A percentile compares a stretch with the other conserved stretches of the same genome.
Evolutionary conservation across 116 monocot genomes (phyloP).

Genomic region (Dioscorea cayenensis): DNA sequence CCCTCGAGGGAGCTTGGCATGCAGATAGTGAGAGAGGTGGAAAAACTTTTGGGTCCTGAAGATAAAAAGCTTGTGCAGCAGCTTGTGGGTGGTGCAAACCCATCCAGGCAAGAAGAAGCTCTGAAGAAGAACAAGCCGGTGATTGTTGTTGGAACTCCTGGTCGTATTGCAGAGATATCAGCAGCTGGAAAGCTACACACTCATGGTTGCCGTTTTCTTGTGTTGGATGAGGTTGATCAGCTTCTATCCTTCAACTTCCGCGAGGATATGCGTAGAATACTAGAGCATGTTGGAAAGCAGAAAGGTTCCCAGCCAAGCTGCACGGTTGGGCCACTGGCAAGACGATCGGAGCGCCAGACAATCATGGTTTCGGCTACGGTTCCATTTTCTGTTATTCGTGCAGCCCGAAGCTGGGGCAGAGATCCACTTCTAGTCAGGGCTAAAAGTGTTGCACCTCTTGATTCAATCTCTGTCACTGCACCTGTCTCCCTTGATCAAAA

Average conservation of each 20-base stretch:
- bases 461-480: slow-evolving; percentile 30
- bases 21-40: slow-evolving; percentile 92
- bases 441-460: slow-evolving; percentile 48
- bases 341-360: slow-evolving; percentile 65
- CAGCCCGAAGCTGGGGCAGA: slow-evolving; percentile 77
- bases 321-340: slow-evolving; percentile 38
- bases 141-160: slow-evolving; percentile 89
- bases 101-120: slow-evolving; percentile 91
- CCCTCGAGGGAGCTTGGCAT: slow-evolving; percentile 94
- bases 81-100: slow-evolving; percentile 95
- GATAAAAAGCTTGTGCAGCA: slow-evolving; percentile 77
- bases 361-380: slow-evolving; percentile 95
- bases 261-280: slow-evolving; percentile 93
- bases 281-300: slow-evolving; percentile 88
- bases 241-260: slow-evolving; percentile 91
- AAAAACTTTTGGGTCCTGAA: slow-evolving; percentile 62
- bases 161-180: slow-evolving; percentile 93
- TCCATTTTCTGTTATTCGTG: slow-evolving; percentile 76
- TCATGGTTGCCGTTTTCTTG: slow-evolving; percentile 72
- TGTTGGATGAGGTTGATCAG: slow-evolving; percentile 90
- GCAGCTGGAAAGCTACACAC: slow-evolving; percentile 89
- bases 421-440: slow-evolving; percentile 75
- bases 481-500: background rate
- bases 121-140: slow-evolving; percentile 86
- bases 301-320: slow-evolving; percentile 20